Evolutionary conservation across 805 yeast species (phyloP).

Genomic region (Cyberlindnera galapagoensis): DNA sequence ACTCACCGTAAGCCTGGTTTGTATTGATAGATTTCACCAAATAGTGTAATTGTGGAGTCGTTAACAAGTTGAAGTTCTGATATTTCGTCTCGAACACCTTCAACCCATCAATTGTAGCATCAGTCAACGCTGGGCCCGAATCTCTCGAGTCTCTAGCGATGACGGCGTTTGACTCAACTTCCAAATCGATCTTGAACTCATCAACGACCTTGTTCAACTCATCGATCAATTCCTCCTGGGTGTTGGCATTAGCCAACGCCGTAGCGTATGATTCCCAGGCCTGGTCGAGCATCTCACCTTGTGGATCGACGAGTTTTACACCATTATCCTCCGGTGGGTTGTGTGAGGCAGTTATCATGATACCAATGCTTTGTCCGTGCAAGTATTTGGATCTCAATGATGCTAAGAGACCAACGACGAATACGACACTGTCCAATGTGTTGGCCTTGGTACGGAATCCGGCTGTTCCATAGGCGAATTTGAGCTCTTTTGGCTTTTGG

Average conservation of each 20-base stretch:
- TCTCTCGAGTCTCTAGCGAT: constrained; percentile 88
- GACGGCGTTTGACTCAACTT: constrained; percentile 40
- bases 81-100: constrained; percentile 38
- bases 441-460: constrained; percentile 81
- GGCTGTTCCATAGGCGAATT: constrained; percentile 87
- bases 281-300: constrained; percentile 82
- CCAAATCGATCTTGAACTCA: constrained; percentile 40
- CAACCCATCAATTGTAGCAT: constrained; percentile 58
- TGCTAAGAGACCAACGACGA: constrained; percentile 79
- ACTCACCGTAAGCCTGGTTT: constrained; percentile 43
- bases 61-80: constrained; percentile 60
- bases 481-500: constrained; percentile 35
- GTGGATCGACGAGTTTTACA: constrained; percentile 88
- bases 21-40: constrained; percentile 72
- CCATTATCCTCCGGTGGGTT: constrained; percentile 92
- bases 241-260: constrained; percentile 61
- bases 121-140: constrained; percentile 63
- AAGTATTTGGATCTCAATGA: constrained; percentile 70
- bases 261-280: constrained; percentile 85
- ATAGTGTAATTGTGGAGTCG: constrained; percentile 95
- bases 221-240: constrained; percentile 35
- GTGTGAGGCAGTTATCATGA: constrained; percentile 95
- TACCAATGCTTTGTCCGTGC: constrained; percentile 72
- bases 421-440: constrained; percentile 72
- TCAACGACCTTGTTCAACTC: constrained; percentile 33